Evolutionary conservation across 2,329 filamentous ascomycete genomes (phyloP).

Genomic region (Xylariales sp.): DNA sequence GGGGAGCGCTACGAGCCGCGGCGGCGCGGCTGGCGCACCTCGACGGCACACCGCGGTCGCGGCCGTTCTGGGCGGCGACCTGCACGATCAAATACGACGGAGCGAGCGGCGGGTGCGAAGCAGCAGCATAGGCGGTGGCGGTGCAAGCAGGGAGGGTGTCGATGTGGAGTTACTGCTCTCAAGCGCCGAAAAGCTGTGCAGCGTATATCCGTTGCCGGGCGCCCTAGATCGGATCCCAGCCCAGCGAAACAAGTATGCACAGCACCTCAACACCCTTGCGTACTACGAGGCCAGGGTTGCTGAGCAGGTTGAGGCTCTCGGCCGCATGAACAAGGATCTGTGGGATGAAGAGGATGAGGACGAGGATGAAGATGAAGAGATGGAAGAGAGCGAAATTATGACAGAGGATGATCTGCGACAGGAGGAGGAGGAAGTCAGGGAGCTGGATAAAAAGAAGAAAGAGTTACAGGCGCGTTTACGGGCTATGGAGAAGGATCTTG

Average conservation of each 20-base stretch:
- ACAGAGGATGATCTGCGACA: constrained; percentile 65
- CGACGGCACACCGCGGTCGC: constrained; percentile 80
- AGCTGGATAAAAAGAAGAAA: constrained; percentile 52
- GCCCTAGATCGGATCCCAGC: constrained; percentile 71
- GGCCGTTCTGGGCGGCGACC: constrained; percentile 79
- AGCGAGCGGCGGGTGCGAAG: too few relatives aligned
- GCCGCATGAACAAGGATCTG: constrained; percentile 65
- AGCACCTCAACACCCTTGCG: constrained; percentile 68
- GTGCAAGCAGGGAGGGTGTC: constrained; percentile 61
- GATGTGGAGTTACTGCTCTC: constrained; percentile 81
- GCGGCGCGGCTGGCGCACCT: constrained; percentile 47
- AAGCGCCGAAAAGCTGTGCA: constrained; percentile 85
- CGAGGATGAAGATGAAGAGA: constrained; percentile 28
- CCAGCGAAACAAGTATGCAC: constrained; percentile 66
- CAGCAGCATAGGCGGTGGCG: too few relatives aligned
- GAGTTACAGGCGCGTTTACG: constrained; percentile 49
- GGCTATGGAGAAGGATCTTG: constrained; percentile 52
- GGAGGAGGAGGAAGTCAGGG: constrained; percentile 63
- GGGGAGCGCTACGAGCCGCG: constrained; percentile 40
- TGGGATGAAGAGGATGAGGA: constrained; percentile 53
- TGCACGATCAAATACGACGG: constrained; percentile 73
- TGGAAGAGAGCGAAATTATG: constrained; percentile 38
- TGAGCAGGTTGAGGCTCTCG: constrained; percentile 70
- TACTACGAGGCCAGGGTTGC: constrained; percentile 79
- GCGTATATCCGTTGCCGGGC: constrained; percentile 80